Conservation (phyloP, 331 rosid species). For the Malus hybrid region DNA sequence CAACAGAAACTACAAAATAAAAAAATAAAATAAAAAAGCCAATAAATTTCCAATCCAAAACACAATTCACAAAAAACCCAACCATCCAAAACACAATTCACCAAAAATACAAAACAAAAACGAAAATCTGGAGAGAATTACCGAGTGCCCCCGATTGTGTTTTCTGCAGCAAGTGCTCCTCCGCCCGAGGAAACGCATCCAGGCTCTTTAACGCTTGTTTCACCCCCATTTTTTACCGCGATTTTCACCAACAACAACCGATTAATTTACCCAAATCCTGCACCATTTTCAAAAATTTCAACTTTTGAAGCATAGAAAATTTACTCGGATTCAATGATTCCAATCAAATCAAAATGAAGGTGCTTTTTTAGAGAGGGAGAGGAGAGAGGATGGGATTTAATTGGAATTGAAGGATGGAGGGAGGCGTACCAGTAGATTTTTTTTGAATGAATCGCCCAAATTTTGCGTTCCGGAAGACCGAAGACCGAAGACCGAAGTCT, state of each 20-base stretch:
- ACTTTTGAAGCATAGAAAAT: background rate
- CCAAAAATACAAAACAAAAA: background rate
- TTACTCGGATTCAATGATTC: background rate
- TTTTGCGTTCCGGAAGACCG: constrained; percentile 3
- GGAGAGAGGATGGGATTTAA: background rate
- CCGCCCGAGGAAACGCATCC: constrained; percentile 98
- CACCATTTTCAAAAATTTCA: background rate
- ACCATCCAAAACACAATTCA: background rate
- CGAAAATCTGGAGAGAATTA: constrained; percentile 7
- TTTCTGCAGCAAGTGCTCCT: constrained; percentile 84
- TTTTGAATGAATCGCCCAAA: constrained; percentile 8
- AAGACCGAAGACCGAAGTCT: constrained; percentile 1
- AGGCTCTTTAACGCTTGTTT: constrained; percentile 66
- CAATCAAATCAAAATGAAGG: background rate
- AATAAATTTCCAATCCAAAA: background rate
- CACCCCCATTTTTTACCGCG: constrained; percentile 45
- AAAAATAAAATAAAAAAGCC: background rate
- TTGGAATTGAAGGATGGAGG: background rate
- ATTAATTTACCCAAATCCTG: background rate
- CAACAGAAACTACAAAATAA: constrained; percentile 52
- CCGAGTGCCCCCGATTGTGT: constrained; percentile 98
- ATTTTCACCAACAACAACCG: background rate
- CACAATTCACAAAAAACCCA: background rate
- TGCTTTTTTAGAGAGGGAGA: background rate
- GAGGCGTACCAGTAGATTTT: background rate